Evolutionary conservation across 164 flowering plant species (phyloP).

Genomic region (Cinnamomum chago): DNA sequence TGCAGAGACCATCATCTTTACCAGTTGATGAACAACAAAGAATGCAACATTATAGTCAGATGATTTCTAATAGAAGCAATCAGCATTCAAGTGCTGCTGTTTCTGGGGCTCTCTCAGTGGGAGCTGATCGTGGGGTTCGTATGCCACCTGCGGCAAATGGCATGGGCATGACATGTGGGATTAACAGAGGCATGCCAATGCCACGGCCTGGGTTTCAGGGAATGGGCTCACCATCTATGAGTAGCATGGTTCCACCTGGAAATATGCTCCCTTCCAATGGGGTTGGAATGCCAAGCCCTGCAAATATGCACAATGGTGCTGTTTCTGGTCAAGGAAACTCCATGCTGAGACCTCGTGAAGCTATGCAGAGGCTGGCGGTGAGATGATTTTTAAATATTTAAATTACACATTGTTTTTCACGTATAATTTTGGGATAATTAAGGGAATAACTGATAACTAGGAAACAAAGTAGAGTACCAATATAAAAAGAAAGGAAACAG

Average conservation of each 20-base stretch:
- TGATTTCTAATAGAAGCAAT: slow-evolving; percentile 56
- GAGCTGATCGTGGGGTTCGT: slow-evolving; percentile 60
- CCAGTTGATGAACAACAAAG: slow-evolving; percentile 81
- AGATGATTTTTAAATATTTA: slow-evolving; percentile 15
- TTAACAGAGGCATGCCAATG: slow-evolving; percentile 64
- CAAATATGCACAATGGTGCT: slow-evolving; percentile 56
- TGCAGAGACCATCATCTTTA: slow-evolving; percentile 48
- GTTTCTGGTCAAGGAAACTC: slow-evolving; percentile 70
- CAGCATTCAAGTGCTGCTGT: slow-evolving; percentile 51
- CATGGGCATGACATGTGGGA: slow-evolving; percentile 54
- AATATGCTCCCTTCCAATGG: slow-evolving; percentile 56
- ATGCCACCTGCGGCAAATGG: slow-evolving; percentile 65
- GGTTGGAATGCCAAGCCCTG: slow-evolving; percentile 59
- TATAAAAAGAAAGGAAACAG: too few relatives aligned
- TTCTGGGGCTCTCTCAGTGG: slow-evolving; percentile 45
- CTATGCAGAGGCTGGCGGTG: slow-evolving; percentile 72
- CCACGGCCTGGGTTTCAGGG: slow-evolving; percentile 83
- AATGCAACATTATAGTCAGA: slow-evolving; percentile 62
- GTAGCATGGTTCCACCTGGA: slow-evolving; percentile 49
- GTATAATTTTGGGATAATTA: too few relatives aligned
- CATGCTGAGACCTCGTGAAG: slow-evolving; percentile 69
- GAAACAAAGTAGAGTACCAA: too few relatives aligned
- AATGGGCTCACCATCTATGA: slow-evolving; percentile 53
- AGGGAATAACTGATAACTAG: too few relatives aligned
- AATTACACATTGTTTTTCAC: too few relatives aligned